These are phyloP conservation scores for Phytophthora constricta DNA, from an alignment of 352 stramenopile genomes.

Conservation along the genomic window DNA sequence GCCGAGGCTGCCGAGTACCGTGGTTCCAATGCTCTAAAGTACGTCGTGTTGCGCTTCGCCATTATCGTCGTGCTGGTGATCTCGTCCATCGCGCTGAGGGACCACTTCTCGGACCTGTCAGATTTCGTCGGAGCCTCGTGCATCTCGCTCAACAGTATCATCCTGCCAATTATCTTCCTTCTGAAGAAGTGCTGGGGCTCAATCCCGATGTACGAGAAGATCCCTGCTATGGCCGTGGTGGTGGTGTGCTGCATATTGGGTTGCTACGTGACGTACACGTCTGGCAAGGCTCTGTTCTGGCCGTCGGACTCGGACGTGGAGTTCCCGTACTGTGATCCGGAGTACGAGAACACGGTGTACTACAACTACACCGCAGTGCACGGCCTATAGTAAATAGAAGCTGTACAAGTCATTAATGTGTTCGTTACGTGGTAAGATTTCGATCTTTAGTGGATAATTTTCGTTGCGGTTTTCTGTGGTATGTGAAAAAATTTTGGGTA, in stretches of 20 bases:
- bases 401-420: not conserved
- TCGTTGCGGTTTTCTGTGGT: too few relatives aligned
- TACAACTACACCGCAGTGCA: slow-evolving; percentile 39
- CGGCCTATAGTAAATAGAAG: not conserved
- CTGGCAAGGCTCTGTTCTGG: slow-evolving; percentile 23
- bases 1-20: slow-evolving; percentile 36
- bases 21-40: slow-evolving; percentile 42
- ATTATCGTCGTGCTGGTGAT: slow-evolving; percentile 46
- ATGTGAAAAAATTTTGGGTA: too few relatives aligned
- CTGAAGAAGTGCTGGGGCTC: slow-evolving; percentile 33
- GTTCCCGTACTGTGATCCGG: slow-evolving; percentile 27
- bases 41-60: slow-evolving; percentile 39
- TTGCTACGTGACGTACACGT: slow-evolving; percentile 35
- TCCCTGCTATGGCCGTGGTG: slow-evolving; percentile 15
- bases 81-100: slow-evolving; percentile 46
- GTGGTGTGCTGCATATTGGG: slow-evolving; percentile 23
- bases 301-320: slow-evolving; percentile 24
- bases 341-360: slow-evolving; percentile 32
- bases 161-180: slow-evolving; percentile 33
- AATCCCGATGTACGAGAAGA: slow-evolving; percentile 26
- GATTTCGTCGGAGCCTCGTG: slow-evolving; percentile 54
- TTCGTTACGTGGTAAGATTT: not conserved
- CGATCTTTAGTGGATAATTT: too few relatives aligned
- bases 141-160: slow-evolving; percentile 54
- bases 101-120: slow-evolving; percentile 49